A percentile compares a stretch with the other conserved stretches of the same genome.
phyloP scores from a whole-genome alignment of 225 moss, liverwort and hornwort species.

The Rhytidiadelphus loreus region DNA sequence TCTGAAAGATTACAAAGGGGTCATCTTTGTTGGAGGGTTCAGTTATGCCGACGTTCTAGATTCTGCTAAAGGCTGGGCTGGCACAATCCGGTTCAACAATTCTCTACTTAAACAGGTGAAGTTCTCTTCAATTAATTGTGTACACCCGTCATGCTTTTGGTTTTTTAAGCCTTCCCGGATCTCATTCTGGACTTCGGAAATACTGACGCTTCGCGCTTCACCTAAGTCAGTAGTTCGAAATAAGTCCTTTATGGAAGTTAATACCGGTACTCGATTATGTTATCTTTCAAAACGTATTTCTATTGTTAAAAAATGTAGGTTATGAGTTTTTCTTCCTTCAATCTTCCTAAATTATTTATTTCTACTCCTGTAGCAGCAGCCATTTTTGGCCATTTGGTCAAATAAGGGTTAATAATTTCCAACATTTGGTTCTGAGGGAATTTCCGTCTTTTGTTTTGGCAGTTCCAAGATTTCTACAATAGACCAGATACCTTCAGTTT shows the following conservation, averaged over 20 bases:
- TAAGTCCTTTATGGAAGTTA: background rate
- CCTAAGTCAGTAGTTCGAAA: background rate
- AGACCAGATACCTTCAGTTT: constrained; percentile 89
- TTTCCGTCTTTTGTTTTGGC: background rate
- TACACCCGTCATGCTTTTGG: background rate
- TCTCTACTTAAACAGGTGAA: constrained; percentile 63
- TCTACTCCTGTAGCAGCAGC: background rate
- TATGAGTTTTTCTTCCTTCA: background rate
- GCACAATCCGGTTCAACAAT: constrained; percentile 85
- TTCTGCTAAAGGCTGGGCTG: constrained; percentile 99
- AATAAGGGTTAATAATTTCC: background rate
- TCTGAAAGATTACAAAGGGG: constrained; percentile 54
- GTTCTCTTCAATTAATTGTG: background rate
- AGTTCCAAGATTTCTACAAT: constrained; percentile 94
- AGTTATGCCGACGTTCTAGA: constrained; percentile 98
- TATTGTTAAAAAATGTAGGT: background rate
- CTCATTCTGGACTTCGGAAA: background rate
- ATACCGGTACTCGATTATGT: background rate
- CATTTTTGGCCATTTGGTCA: background rate
- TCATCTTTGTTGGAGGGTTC: constrained; percentile 93
- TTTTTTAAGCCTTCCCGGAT: background rate
- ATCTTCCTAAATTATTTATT: background rate
- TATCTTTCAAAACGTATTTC: background rate
- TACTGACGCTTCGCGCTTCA: background rate
- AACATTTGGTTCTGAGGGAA: background rate